Evolutionary conservation across 2,329 filamentous ascomycete species (phyloP), one percentile per base, ranked within the genome.

Genomic region (Daldinia sp.): DNA sequence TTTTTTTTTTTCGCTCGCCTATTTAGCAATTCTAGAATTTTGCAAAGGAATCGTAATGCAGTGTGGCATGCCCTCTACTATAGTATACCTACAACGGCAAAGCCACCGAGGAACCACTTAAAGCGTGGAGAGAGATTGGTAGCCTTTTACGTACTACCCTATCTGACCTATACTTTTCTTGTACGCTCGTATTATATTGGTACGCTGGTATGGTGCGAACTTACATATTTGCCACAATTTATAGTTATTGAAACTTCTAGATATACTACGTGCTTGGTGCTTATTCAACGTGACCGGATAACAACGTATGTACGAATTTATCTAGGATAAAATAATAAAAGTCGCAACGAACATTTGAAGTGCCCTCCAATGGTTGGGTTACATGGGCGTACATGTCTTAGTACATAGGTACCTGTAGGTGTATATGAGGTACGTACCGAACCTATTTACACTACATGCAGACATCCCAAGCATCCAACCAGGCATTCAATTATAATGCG

Each of bases 221-320:
- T n/a, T n/a, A 30, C 26, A 13, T 51, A 33, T 48, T 51, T 51
- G 46, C 46, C 46, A 51, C 46, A 33, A 51, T 51, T 30, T 15
- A 18, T 7, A 33, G 2, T 10, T 35, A 33, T 51, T 51, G 23
- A 51, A 28, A 26, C 28, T 51, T 51, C 26, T 51, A 50, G 20
- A 15, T 46, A 46, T 6, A 41, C 13, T 23, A 20, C 26, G 4
- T 51, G 46, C 23, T 51, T 51, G 46, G 15, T 51, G 46, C 46
- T 51, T 51, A 51, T 33, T 51, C 28, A 33, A 51, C 46, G 26
- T 51, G 46, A 51, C 46, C 28, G 26, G 46, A 41, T 28, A 41
- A 26, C 30, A 42, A 41, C 35, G 33, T 42, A 35, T 35, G 33
- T 35, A 56, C 3, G n/a, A 41, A 28, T 23, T 26, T 37, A 51